Base-by-base conservation (phyloP, 23 red algal genomes). In the Gracilariopsis chorda region DNA sequence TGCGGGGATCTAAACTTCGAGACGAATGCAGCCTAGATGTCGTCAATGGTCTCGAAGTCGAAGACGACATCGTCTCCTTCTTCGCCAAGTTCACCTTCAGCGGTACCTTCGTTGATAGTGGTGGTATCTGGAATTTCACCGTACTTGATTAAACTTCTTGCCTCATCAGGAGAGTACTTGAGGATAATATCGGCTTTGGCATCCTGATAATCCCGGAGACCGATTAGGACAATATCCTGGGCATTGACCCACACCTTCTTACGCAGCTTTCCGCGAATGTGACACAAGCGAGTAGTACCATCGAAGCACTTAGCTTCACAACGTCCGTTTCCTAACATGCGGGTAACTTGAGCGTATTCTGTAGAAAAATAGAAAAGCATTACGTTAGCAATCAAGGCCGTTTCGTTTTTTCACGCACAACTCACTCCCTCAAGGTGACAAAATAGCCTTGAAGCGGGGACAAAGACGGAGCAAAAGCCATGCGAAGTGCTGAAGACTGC, bases 171-270 rank as follows among this genome's bases (percentile, higher is more conserved):
- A 19, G 90, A 92, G 62, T 99, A 99, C 90, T 99, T 99, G 2
- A 99, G 78, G 39, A 99, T 99, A 48, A 99, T 92, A 53, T 99
- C 97, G 20, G 87, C 88, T 82, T 99, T 99, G 28, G 95, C 86
- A 67, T 99, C 97, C 84, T 99, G 97, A 75, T 90, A 99, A 28
- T 99, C 97, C 33, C 97, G 91, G 36, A 99, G 90, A 24, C 97
- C 97, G 17, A 99, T 79, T 20, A 99, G 90, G 32, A 99, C 97
- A 81, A 99, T 95, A 67, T 99, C 97, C 61, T 94, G 93, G 1
- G 88, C 88, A 47, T 95, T 95, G 20, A 99, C 91, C 97, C 97
- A 99, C 14, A 99, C 97, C 78, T 99, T 99, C 56, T 99, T 99
- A 34, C 97, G 87, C 60, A 99, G 78, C 78, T 99, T 99, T 24